Percentiles rank a stretch among this genome's conserved stretches.
These are phyloP conservation scores for Guyanaporus albipodus DNA, from an alignment of 768 basidiomycete genomes.

Conservation along the genomic window DNA sequence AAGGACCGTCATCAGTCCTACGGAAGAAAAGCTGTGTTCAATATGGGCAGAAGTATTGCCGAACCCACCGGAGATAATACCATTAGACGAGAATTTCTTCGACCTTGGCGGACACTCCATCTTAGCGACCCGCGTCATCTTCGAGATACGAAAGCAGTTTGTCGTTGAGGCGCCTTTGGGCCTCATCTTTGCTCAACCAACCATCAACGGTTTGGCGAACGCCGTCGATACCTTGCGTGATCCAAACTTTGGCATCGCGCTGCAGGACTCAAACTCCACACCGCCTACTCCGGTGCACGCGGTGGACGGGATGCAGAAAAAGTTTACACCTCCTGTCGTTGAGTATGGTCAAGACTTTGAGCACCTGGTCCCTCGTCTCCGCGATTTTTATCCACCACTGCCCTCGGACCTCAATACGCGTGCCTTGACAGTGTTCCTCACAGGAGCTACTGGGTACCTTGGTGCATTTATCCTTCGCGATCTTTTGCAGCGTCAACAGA, in stretches of 20 bases:
- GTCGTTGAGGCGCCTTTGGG: conserved; percentile 89
- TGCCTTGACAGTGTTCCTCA: conserved; percentile 81
- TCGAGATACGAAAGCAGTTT: conserved; percentile 92
- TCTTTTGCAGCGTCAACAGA: conserved; percentile 56
- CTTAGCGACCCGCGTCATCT: conserved; percentile 93
- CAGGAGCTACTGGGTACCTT: conserved; percentile 95
- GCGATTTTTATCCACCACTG: conserved; percentile 56
- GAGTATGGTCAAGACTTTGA: conserved; percentile 82
- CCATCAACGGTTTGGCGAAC: conserved; percentile 68
- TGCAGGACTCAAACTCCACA: conserved; percentile 24
- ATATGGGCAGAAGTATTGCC: conserved; percentile 86
- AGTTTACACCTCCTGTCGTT: conserved; percentile 31
- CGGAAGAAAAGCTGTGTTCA: conserved; percentile 74
- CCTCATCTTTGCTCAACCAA: conserved; percentile 88
- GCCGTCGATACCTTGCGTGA: conserved; percentile 74
- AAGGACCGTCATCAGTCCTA: conserved; percentile 52
- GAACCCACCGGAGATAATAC: conserved; percentile 70
- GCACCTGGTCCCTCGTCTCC: conserved; percentile 53
- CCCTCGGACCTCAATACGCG: conserved; percentile 51
- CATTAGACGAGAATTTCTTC: conserved; percentile 93
- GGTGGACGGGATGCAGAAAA: conserved; percentile 14
- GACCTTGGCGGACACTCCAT: conserved; percentile 99
- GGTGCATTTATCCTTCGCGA: conserved; percentile 89
- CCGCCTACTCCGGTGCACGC: conserved; percentile 14
- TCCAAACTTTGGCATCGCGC: conserved; percentile 73